Conservation (phyloP, 805 yeast genomes). For the Lipomyces orientalis region DNA sequence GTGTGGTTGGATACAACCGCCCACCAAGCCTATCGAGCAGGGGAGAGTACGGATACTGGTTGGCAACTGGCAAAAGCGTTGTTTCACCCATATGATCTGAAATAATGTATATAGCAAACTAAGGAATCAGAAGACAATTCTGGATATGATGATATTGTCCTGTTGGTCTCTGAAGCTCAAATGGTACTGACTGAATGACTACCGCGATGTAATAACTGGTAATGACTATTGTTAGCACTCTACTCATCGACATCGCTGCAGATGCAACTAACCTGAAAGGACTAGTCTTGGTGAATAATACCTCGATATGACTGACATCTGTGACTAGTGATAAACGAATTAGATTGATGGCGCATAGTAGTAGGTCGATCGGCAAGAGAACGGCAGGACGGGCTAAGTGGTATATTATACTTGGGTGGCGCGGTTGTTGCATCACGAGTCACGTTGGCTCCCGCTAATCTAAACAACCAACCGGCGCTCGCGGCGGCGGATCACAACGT, state of each 20-base stretch:
- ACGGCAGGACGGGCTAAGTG: neutral
- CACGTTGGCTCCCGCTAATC: too few relatives aligned
- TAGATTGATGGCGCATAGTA: neutral
- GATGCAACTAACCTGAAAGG: neutral
- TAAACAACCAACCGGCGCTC: too few relatives aligned
- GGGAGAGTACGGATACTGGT: neutral
- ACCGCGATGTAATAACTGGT: constrained; percentile 15
- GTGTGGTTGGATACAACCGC: neutral
- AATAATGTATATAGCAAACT: neutral
- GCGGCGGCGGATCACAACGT: too few relatives aligned
- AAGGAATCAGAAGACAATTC: neutral
- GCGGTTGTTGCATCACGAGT: constrained; percentile 2
- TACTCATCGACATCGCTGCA: neutral
- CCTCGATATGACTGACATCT: constrained; percentile 11
- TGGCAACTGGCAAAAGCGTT: neutral
- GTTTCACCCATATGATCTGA: neutral
- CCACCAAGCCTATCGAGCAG: neutral
- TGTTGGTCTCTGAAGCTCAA: neutral
- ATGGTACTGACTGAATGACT: neutral
- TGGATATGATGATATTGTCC: neutral
- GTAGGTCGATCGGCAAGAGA: too few relatives aligned
- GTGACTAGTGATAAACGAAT: constrained; percentile 3
- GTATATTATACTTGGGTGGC: constrained; percentile 12
- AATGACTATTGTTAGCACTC: neutral
- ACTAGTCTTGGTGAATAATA: neutral